Percentiles rank a stretch among this genome's conserved stretches.
Evolutionary conservation across 2,329 filamentous ascomycete genomes (phyloP).

Genomic region (Microcera coccophila): DNA sequence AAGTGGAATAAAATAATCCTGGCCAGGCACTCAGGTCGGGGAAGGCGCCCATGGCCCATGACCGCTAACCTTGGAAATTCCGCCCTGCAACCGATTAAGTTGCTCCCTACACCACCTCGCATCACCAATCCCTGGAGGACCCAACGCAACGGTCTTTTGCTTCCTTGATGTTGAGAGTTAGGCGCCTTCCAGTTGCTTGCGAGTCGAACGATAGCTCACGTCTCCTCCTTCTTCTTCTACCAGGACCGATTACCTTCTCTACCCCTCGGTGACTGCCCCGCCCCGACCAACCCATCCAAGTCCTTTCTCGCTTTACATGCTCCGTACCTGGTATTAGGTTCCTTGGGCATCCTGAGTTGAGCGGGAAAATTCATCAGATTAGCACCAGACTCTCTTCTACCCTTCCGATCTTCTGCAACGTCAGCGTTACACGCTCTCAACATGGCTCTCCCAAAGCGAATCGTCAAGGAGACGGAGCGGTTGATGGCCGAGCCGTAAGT

Average conservation of each 20-base stretch:
- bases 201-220: background rate
- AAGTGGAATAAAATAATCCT: too few relatives aligned
- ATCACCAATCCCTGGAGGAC: background rate
- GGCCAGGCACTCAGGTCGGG: too few relatives aligned
- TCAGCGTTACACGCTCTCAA: background rate
- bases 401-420: background rate
- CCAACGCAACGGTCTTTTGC: background rate
- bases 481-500: constrained; percentile 92
- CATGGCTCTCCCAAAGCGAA: constrained; percentile 74
- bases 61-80: constrained; percentile 7
- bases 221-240: background rate
- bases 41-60: constrained; percentile 9
- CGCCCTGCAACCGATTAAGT: constrained; percentile 3
- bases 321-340: background rate
- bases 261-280: background rate
- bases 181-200: background rate
- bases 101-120: background rate
- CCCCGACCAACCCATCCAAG: background rate
- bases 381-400: background rate
- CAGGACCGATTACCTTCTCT: background rate
- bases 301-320: background rate
- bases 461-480: constrained; percentile 97
- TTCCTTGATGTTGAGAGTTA: constrained; percentile 1
- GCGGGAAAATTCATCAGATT: too few relatives aligned
- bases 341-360: background rate